Percentiles rank a stretch among this genome's conserved stretches.
Evolutionary conservation across 2,329 filamentous ascomycete genomes (phyloP).

Genomic region (Coniochaeta sp.): DNA sequence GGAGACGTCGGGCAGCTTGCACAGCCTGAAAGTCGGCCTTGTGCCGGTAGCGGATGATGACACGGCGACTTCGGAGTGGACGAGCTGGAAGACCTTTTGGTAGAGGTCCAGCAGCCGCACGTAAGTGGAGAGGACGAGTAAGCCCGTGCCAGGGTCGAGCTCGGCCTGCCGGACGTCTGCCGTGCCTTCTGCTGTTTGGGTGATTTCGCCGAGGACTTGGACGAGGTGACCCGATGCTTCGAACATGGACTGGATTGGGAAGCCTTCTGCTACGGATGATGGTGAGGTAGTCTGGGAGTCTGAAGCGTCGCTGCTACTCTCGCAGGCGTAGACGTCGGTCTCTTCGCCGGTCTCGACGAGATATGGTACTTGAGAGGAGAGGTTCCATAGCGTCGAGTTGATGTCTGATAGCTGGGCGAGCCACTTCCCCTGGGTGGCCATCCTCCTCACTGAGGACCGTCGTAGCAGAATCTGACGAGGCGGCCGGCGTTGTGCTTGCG

Average conservation of each 20-base stretch:
- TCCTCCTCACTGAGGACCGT: constrained; percentile 10
- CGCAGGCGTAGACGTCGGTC: constrained; percentile 11
- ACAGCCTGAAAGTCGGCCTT: constrained; percentile 23
- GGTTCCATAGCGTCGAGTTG: constrained; percentile 29
- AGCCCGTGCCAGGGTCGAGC: constrained; percentile 27
- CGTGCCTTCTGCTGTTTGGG: background rate
- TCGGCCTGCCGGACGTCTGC: constrained; percentile 4
- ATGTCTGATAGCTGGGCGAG: constrained; percentile 31
- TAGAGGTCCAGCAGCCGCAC: constrained; percentile 33
- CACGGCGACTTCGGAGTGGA: constrained; percentile 22
- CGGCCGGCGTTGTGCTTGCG: background rate
- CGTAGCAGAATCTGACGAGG: constrained; percentile 20
- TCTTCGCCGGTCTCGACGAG: constrained; percentile 13
- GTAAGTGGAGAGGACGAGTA: constrained; percentile 31
- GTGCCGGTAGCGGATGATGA: too few relatives aligned
- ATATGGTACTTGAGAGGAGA: constrained; percentile 25
- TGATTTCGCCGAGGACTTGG: constrained; percentile 23
- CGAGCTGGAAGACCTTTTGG: constrained; percentile 28
- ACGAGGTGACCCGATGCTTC: constrained; percentile 29
- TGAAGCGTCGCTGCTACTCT: constrained; percentile 8
- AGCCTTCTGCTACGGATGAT: constrained; percentile 16
- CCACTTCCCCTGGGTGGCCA: constrained; percentile 15
- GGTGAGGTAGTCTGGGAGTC: too few relatives aligned
- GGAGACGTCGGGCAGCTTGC: constrained; percentile 32
- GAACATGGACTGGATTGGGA: constrained; percentile 34